These are phyloP conservation scores for Ceriops tagal DNA, from an alignment of 345 rosid genomes.

Conservation along the genomic window DNA sequence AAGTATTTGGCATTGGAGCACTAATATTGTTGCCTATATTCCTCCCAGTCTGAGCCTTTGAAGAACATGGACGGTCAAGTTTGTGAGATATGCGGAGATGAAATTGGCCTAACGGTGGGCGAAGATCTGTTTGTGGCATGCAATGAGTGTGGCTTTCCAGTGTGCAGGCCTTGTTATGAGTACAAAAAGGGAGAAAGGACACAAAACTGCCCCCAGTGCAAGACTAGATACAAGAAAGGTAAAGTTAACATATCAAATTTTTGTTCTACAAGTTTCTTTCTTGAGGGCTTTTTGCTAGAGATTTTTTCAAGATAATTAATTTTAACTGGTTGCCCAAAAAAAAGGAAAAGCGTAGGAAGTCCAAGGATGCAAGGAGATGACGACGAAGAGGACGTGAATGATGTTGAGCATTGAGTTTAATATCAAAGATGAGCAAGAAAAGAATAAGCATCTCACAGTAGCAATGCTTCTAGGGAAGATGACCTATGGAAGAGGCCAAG, in stretches of 20 bases:
- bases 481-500: slow-evolving; percentile 96
- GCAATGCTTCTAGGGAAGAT: slow-evolving; percentile 91
- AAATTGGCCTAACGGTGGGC: slow-evolving; percentile 73
- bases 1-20: too few relatives aligned
- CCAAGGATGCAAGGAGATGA: slow-evolving; percentile 94
- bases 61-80: slow-evolving; percentile 87
- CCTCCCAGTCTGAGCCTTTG: slow-evolving; percentile 79
- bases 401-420: slow-evolving; percentile 87
- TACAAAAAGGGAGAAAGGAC: slow-evolving; percentile 93
- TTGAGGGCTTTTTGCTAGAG: too few relatives aligned
- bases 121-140: slow-evolving; percentile 96
- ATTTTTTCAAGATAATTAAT: too few relatives aligned
- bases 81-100: slow-evolving; percentile 93
- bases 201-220: slow-evolving; percentile 90
- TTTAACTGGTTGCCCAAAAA: neutral
- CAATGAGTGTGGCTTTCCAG: slow-evolving; percentile 98
- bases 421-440: slow-evolving; percentile 69
- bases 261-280: too few relatives aligned
- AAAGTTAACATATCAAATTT: slow-evolving; percentile 36
- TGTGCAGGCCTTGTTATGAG: slow-evolving; percentile 92
- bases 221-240: slow-evolving; percentile 91
- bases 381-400: slow-evolving; percentile 88
- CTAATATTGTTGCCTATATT: neutral
- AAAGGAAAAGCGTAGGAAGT: slow-evolving; percentile 42
- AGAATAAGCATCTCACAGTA: slow-evolving; percentile 61